These are phyloP conservation scores for Phytophthora citricola DNA, from an alignment of 352 stramenopile species.

Conservation along the genomic window DNA sequence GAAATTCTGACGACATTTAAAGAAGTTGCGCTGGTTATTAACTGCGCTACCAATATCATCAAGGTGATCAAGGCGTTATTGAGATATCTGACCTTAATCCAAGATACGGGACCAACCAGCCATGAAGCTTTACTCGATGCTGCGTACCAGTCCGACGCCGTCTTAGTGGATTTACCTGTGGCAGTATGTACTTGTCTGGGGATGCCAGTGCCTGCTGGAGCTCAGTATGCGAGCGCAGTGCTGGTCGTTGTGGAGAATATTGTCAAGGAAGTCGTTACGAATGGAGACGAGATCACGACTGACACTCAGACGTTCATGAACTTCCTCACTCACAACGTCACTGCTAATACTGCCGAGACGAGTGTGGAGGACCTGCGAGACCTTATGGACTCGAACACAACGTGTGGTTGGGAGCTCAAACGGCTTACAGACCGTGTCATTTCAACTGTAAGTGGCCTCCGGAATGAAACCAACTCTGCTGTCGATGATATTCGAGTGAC, in stretches of 20 bases:
- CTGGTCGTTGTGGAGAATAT: slow-evolving; percentile 25
- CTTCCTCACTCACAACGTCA: slow-evolving; percentile 29
- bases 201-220: slow-evolving; percentile 15
- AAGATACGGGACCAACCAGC: slow-evolving; percentile 9
- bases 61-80: slow-evolving; percentile 25
- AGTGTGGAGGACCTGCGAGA: slow-evolving; percentile 22
- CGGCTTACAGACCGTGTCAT: slow-evolving; percentile 24
- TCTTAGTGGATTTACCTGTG: slow-evolving; percentile 20
- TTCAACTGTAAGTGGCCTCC: slow-evolving; percentile 14
- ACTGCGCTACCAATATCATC: slow-evolving; percentile 24
- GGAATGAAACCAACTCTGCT: slow-evolving; percentile 14
- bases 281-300: slow-evolving; percentile 28
- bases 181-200: slow-evolving; percentile 23
- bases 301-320: slow-evolving; percentile 23
- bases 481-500: slow-evolving; percentile 24
- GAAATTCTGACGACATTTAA: slow-evolving; percentile 29
- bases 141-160: slow-evolving; percentile 22
- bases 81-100: slow-evolving; percentile 17
- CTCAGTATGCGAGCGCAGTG: slow-evolving; percentile 19
- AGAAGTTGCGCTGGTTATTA: slow-evolving; percentile 18
- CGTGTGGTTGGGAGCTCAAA: slow-evolving; percentile 30
- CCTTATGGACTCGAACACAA: slow-evolving; percentile 24
- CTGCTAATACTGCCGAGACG: slow-evolving; percentile 13
- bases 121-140: slow-evolving; percentile 16
- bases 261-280: slow-evolving; percentile 26